phyloP scores from a whole-genome alignment of 495 filamentous ascomycete genomes.

The Penicillium waksmanii region DNA sequence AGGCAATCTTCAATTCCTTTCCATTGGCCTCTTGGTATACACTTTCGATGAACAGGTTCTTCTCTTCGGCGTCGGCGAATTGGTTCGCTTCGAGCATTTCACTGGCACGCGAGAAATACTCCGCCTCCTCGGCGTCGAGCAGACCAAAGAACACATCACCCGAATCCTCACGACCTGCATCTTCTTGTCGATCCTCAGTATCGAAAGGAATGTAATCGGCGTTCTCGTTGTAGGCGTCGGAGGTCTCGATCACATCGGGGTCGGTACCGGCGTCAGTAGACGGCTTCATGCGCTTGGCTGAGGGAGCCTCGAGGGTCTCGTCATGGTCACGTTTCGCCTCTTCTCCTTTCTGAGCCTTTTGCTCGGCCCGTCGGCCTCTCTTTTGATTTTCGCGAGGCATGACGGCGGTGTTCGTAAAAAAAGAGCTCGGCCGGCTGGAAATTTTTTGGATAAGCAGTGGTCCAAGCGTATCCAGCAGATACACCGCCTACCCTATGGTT shows the following conservation, averaged over 20 bases:
- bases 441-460: slow-evolving; percentile 50
- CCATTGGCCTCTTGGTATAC: slow-evolving; percentile 84
- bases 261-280: slow-evolving; percentile 24
- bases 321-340: slow-evolving; percentile 49
- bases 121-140: slow-evolving; percentile 85
- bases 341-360: slow-evolving; percentile 50
- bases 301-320: slow-evolving; percentile 42
- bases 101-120: slow-evolving; percentile 89
- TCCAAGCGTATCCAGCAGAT: slow-evolving; percentile 35
- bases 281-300: slow-evolving; percentile 45
- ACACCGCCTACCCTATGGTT: too few relatives aligned
- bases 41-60: slow-evolving; percentile 77
- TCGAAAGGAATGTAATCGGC: slow-evolving; percentile 46
- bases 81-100: slow-evolving; percentile 86
- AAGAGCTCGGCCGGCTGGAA: slow-evolving; percentile 20
- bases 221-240: slow-evolving; percentile 22
- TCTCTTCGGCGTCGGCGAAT: slow-evolving; percentile 78
- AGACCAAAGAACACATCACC: slow-evolving; percentile 81
- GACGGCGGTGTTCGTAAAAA: slow-evolving; percentile 21
- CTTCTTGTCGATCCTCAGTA: slow-evolving; percentile 19
- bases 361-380: slow-evolving; percentile 66
- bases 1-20: slow-evolving; percentile 94
- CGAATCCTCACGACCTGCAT: slow-evolving; percentile 9
- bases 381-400: slow-evolving; percentile 66
- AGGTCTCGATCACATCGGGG: slow-evolving; percentile 23